Evolutionary conservation across 805 yeast species (phyloP), one percentile per base, ranked within the genome.

Genomic region (Saccharomycopsis sp.): DNA sequence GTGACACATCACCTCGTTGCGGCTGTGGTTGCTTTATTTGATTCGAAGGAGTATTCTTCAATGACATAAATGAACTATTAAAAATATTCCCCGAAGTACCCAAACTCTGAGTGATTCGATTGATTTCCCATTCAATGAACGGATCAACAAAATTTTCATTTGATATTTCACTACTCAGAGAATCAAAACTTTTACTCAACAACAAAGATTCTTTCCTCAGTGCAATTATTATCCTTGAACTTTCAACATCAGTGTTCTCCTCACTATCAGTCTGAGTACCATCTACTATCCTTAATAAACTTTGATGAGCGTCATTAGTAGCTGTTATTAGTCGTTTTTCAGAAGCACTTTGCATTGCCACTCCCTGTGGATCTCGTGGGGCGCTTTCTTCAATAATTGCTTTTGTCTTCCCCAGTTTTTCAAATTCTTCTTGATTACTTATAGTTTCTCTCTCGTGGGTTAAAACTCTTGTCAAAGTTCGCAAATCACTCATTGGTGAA

Each of bases 101-200:
- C 35, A 31, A 31, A 31, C 35, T 31, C 35, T 31, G 35, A 2
- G 50, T 41, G 22, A 45, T 45, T 38, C 50, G 29, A 9, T 47
- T 39, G 31, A 47, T 24, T 24, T 47, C 50, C 7, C 35, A 17
- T 39, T 47, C 50, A 11, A 47, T 43, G 23, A 47, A 43, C 6
- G 50, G 50, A 23, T 47, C 48, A 6, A 22, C 44, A 40, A 40
- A 40, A 17, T 39, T 39, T 8, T 43, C 47, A 13, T 31, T 26
- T 20, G 40, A 28, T 13, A 16, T 13, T 9, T 34, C 39, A 16
- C 44, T 35, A 23, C 43, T 38, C 37, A 43, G 37, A 14, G 28
- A 4, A 8, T 38, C 17, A 20, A 28, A 27, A 32, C 27, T 26
- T 17, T 31, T 31, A 27, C 35, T 19, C 29, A 27, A 27, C 21